Base-by-base conservation (phyloP, 257 asterid species). In the Mitragyna speciosa region DNA sequence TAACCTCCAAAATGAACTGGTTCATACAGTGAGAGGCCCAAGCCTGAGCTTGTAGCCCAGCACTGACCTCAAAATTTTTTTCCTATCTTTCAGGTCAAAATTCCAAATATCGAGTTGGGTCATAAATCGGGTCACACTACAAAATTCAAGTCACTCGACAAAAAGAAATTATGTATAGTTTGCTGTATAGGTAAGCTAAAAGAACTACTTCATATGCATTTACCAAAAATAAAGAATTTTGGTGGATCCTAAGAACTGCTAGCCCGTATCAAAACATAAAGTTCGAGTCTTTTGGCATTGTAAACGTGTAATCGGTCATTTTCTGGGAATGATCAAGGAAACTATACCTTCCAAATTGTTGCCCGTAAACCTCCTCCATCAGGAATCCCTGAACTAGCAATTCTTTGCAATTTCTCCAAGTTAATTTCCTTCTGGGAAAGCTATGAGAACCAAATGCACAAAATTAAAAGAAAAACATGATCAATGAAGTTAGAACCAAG, bases 351-450 rank as follows among this genome's bases (percentile, higher is more conserved):
- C 85, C 80, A 82, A 73, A 78, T 73, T 24, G 49, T 82, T 67
- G 85, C 68, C n/a, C 80, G 76, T 58, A 78, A 78, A 73, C 72
- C 75, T 48, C 82, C 80, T 9, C 79, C 85, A 54, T 78, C 73
- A 48, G 82, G 79, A 59, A 82, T 72, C 26, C 85, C 85, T 49
- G 85, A 78, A 56, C 72, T 78, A 69, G 79, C 79, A 28, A 73
- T 45, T 77, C 82, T 54, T 45, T 78, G 85, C 76, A 82, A 28
- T 47, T 78, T 78, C 58, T 82, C 85, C 56, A 82, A 54, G 65
- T 78, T 73, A 36, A 82, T 78, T 12, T 72, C 79, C 45, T 10
- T 73, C 78, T 43, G 39, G n/a, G 82, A 78, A 73, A 78, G 19
- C 85, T 82, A 59, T 52, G 5, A 68, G 11, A 36, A 61, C 58